Percentiles rank a stretch among this genome's conserved stretches.
phyloP scores from a whole-genome alignment of 1,284 basidiomycete species.

The Naganishia sp. region DNA sequence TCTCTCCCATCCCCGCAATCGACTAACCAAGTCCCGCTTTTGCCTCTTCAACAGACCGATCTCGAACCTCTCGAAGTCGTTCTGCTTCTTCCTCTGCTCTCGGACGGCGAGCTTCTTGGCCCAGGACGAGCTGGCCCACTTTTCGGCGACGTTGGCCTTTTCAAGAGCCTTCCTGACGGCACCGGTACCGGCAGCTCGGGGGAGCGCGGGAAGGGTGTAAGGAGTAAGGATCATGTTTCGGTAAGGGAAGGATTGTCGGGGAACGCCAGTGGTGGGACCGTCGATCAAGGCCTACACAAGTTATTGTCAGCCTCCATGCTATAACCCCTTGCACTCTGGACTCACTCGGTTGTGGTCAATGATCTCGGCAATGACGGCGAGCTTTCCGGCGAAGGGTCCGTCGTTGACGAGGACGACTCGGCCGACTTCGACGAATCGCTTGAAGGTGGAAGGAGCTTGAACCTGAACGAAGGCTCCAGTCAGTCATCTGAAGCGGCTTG shows the following conservation, averaged over 20 bases:
- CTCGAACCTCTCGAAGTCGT: conserved; percentile 86
- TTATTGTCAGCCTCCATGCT: not conserved
- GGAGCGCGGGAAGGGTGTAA: conserved; percentile 77
- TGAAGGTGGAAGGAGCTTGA: conserved; percentile 75
- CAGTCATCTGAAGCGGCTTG: conserved; percentile 6
- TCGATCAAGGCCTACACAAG: conserved; percentile 84
- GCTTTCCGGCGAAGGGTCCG: conserved; percentile 81
- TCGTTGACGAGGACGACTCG: conserved; percentile 96
- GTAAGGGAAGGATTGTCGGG: conserved; percentile 89
- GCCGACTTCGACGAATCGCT: conserved; percentile 97
- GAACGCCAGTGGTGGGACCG: conserved; percentile 85
- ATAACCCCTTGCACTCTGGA: conserved; percentile 32
- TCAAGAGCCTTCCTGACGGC: conserved; percentile 84
- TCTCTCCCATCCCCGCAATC: not conserved
- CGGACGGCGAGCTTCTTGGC: conserved; percentile 82
- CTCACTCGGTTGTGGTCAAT: conserved; percentile 98
- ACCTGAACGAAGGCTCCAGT: conserved; percentile 30
- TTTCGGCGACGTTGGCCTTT: conserved; percentile 57
- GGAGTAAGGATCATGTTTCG: conserved; percentile 91
- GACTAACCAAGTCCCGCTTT: conserved; percentile 54
- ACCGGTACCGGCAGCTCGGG: conserved; percentile 81
- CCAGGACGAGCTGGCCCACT: conserved; percentile 82
- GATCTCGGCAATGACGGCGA: conserved; percentile 95
- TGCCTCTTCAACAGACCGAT: conserved; percentile 60
- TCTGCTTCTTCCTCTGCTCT: conserved; percentile 72